Evolutionary conservation across 2,329 filamentous ascomycete species (phyloP).

Genomic region (Talaromyces sp.): DNA sequence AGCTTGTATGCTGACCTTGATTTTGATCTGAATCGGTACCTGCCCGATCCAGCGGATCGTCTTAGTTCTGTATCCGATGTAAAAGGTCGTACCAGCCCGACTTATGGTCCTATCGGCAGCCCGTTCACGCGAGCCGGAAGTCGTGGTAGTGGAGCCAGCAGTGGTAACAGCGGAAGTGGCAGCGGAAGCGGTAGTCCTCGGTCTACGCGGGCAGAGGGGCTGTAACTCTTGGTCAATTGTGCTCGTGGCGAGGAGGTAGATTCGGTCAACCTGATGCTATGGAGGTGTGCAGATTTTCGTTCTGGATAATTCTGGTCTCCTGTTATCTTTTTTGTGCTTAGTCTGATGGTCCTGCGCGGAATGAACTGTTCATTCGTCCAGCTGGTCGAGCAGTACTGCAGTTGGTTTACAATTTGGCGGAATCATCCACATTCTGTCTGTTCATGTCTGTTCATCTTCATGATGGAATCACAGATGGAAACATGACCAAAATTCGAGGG

Average conservation of each 20-base stretch:
- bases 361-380: not conserved
- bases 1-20: constrained; percentile 33
- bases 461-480: too few species aligned
- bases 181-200: constrained; percentile 37
- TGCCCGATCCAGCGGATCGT: constrained; percentile 27
- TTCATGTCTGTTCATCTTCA: too few species aligned
- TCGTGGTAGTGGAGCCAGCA: constrained; percentile 48
- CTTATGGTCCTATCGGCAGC: constrained; percentile 32
- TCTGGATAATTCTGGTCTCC: not conserved
- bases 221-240: constrained; percentile 15
- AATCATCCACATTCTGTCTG: not conserved
- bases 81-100: constrained; percentile 31
- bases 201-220: constrained; percentile 32
- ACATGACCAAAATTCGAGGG: not conserved
- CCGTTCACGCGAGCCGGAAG: constrained; percentile 41
- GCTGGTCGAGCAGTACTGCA: constrained; percentile 9
- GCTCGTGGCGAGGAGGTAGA: not conserved
- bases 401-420: not conserved
- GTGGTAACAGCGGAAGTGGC: constrained; percentile 37
- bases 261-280: not conserved
- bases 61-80: constrained; percentile 29
- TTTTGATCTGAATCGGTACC: constrained; percentile 26
- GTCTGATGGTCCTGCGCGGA: not conserved
- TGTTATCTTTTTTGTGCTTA: not conserved
- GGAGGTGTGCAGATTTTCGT: not conserved